Conservation (phyloP, 495 filamentous ascomycete genomes). For the Aspergillus bridgeri region DNA sequence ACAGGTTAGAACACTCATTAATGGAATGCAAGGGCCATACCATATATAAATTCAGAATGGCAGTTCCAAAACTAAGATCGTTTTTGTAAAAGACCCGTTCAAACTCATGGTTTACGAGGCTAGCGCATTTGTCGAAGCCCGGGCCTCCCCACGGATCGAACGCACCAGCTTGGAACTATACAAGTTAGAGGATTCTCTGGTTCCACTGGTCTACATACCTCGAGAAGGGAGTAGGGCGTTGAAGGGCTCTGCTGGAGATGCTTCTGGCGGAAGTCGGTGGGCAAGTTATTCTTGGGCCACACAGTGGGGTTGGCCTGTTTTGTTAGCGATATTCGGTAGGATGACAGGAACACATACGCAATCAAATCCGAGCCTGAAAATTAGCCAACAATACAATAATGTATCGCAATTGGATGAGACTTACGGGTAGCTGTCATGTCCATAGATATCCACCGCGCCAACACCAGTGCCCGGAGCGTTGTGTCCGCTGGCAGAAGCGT, state of each 20-base stretch:
- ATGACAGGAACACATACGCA: constrained; percentile 34
- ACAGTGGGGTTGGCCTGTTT: constrained; percentile 39
- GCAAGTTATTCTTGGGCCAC: constrained; percentile 48
- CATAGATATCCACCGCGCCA: constrained; percentile 73
- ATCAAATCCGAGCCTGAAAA: constrained; percentile 52
- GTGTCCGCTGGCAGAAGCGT: constrained; percentile 55
- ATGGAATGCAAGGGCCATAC: no score
- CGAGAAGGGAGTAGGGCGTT: constrained; percentile 66
- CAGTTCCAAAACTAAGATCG: constrained; percentile 58
- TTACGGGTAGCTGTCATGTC: constrained; percentile 67
- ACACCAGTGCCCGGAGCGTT: constrained; percentile 62
- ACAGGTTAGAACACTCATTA: no score
- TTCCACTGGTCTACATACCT: constrained; percentile 33
- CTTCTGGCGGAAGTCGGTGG: constrained; percentile 40
- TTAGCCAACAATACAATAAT: constrained; percentile 12
- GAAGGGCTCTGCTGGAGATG: constrained; percentile 59
- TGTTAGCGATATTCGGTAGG: constrained; percentile 5
- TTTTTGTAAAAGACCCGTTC: constrained; percentile 83
- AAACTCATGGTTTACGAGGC: constrained; percentile 64
- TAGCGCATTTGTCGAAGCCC: constrained; percentile 62
- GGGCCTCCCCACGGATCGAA: constrained; percentile 74
- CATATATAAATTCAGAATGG: constrained; percentile 69
- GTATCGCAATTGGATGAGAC: background rate
- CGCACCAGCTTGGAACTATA: constrained; percentile 67
- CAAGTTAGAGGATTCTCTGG: constrained; percentile 7